phyloP scores from a whole-genome alignment of 495 filamentous ascomycete species.

The Aspergillus baeticus region DNA sequence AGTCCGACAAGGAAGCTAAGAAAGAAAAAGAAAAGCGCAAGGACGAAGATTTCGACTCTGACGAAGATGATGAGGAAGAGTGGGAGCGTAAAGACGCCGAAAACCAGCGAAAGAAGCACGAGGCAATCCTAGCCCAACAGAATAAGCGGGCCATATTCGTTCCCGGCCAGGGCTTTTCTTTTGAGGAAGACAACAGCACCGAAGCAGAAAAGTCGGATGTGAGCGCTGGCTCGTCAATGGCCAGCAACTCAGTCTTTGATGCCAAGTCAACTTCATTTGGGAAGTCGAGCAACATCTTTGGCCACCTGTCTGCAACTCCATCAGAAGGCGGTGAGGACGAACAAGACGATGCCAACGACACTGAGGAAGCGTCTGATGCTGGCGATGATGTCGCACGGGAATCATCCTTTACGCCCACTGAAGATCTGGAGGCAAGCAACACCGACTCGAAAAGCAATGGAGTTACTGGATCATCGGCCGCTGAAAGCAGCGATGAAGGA shows the following conservation, averaged over 20 bases:
- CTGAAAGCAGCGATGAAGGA: constrained; percentile 27
- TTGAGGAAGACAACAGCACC: constrained; percentile 20
- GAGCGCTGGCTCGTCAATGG: constrained; percentile 8
- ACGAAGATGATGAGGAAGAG: constrained; percentile 52
- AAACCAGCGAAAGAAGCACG: constrained; percentile 43
- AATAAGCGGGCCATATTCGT: constrained; percentile 39
- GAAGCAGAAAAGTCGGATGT: constrained; percentile 18
- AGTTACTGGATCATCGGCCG: constrained; percentile 20
- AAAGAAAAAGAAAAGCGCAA: constrained; percentile 52
- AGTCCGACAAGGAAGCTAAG: constrained; percentile 30
- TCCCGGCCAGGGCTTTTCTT: constrained; percentile 43
- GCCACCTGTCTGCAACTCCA: constrained; percentile 58
- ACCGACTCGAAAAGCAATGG: constrained; percentile 14
- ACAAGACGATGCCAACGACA: constrained; percentile 48
- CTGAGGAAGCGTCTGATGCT: constrained; percentile 31
- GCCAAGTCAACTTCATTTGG: constrained; percentile 22
- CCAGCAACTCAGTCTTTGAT: constrained; percentile 22
- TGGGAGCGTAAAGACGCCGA: constrained; percentile 49
- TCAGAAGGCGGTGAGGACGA: constrained; percentile 39
- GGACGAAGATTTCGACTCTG: constrained; percentile 55
- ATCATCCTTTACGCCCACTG: constrained; percentile 13
- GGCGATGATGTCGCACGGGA: constrained; percentile 19
- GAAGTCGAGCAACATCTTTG: constrained; percentile 57
- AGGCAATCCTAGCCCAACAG: constrained; percentile 29
- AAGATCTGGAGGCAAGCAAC: constrained; percentile 31